These are phyloP conservation scores for Fraxinus americana DNA, from an alignment of 257 asterid species.

Conservation along the genomic window DNA sequence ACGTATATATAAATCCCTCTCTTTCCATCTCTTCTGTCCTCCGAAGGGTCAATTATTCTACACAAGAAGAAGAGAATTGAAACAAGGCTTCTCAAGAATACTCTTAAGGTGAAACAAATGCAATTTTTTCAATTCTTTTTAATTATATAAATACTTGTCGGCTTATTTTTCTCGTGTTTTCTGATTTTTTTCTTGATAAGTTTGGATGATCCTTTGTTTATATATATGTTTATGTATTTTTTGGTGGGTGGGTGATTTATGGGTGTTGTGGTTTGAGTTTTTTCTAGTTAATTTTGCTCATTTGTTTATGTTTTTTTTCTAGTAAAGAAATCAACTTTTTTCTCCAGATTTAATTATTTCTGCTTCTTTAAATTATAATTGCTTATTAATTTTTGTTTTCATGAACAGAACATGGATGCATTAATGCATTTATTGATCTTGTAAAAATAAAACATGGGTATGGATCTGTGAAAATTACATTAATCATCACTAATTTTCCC, in stretches of 20 bases:
- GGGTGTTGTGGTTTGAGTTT: not conserved
- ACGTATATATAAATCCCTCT: slow-evolving; percentile 11
- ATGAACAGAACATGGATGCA: not conserved
- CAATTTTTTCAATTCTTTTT: not conserved
- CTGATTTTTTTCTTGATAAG: not conserved
- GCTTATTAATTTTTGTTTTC: slow-evolving; percentile 18
- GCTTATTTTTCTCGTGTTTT: not conserved
- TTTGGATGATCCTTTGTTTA: slow-evolving; percentile 7
- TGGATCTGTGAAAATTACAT: not conserved
- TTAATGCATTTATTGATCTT: not conserved
- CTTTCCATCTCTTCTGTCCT: slow-evolving; percentile 19
- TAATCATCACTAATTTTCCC: slow-evolving; percentile 10
- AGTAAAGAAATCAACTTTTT: not conserved
- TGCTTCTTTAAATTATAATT: not conserved
- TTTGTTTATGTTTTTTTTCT: not conserved
- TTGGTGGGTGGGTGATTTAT: not conserved
- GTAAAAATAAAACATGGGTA: not conserved
- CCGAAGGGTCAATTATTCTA: slow-evolving; percentile 23
- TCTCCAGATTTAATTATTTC: not conserved
- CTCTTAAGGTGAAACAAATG: slow-evolving; percentile 22
- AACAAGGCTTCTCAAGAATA: slow-evolving; percentile 4
- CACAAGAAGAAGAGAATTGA: slow-evolving; percentile 23
- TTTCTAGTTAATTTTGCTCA: not conserved
- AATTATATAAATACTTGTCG: not conserved
- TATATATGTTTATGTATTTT: not conserved